Evolutionary conservation across 1,139 yeast genomes (phyloP), one percentile per base, ranked within the genome.

Genomic region (Suhomyces maxii): DNA sequence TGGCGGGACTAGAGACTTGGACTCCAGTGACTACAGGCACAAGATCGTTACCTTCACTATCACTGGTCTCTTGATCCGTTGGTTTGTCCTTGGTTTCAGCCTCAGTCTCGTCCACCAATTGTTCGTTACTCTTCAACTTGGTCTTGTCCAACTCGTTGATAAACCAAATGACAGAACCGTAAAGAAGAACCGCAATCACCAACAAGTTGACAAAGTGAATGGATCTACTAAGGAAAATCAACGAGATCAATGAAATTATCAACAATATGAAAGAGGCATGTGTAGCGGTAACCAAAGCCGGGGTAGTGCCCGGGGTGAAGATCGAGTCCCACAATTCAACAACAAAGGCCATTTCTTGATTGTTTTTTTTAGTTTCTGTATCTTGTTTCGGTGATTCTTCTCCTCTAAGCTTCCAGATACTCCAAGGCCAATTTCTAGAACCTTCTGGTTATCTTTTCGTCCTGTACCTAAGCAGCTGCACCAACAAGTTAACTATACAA

Each of bases 261-360:
- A 88, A 70, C 9, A 82, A 69, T 1, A 73, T 69, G 58, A 88
- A 88, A 1, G 93, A 82, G 1, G 68, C 73, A 58, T 88, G 95
- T 0, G 95, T 87, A 8, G 98, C 97, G 37, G 78, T 75, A 13
- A 90, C 74, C 44, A 93, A 76, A 0, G 95, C 90, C 0, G 97
- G 97, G 0, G 93, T 80, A 0, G 96, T 82, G 1, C 99, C 99
- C 2, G 98, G 98, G n/a, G 91, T 86, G 65, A 91, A 86, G 30
- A 93, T 80, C 7, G 96, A 86, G 50, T 86, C 84, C 97, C 98
- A 91, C 41, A 93, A 76, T 33, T 86, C 95, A 25, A 69, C 76
- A 36, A 87, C 56, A 63, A 87, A 84, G 31, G 71, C 53, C 67
- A 68, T 63, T n/a, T n/a, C n/a, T n/a, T n/a, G n/a, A n/a, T n/a